Percentiles rank a stretch among this genome's conserved stretches.
Evolutionary conservation across 192 early-diverging fungal species (phyloP).

Genomic region (Umbelopsis isabellina): DNA sequence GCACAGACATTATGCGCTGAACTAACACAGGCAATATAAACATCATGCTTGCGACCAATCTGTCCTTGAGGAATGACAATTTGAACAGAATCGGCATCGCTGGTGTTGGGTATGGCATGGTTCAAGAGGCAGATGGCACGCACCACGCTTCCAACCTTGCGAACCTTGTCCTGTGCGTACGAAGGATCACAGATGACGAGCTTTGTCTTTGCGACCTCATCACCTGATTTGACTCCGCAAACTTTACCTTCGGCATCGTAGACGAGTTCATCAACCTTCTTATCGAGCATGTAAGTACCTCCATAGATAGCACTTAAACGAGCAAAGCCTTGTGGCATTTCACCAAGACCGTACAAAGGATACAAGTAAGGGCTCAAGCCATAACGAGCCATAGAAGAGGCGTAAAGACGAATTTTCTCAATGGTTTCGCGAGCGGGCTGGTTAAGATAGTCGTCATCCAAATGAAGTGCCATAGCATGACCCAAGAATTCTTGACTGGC

Average conservation of each 20-base stretch:
- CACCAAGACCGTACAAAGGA: conserved; percentile 96
- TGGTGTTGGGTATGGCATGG: conserved; percentile 89
- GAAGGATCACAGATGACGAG: conserved; percentile 96
- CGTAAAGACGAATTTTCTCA: conserved; percentile 91
- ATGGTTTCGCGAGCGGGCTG: conserved; percentile 83
- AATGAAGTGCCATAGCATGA: conserved; percentile 94
- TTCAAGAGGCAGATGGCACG: conserved; percentile 95
- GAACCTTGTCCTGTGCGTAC: conserved; percentile 84
- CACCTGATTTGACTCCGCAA: conserved; percentile 88
- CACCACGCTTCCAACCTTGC: conserved; percentile 84
- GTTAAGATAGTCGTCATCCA: conserved; percentile 83
- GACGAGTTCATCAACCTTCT: conserved; percentile 89
- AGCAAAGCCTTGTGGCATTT: conserved; percentile 98
- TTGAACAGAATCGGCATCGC: conserved; percentile 87
- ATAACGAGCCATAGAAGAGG: conserved; percentile 87
- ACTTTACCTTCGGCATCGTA: conserved; percentile 81
- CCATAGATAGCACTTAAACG: conserved; percentile 96
- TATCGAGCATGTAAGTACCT: conserved; percentile 98
- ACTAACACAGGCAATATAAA: conserved; percentile 94
- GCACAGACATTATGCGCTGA: conserved; percentile 91
- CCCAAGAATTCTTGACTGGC: conserved; percentile 98
- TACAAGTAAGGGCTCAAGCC: conserved; percentile 99
- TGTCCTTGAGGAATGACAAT: conserved; percentile 99
- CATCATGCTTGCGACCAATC: conserved; percentile 90
- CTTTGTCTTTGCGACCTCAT: conserved; percentile 81